A percentile compares a stretch with the other conserved stretches of the same genome.
Evolutionary conservation across 306 rosid genomes (phyloP).

Genomic region (Glycine latifolia): DNA sequence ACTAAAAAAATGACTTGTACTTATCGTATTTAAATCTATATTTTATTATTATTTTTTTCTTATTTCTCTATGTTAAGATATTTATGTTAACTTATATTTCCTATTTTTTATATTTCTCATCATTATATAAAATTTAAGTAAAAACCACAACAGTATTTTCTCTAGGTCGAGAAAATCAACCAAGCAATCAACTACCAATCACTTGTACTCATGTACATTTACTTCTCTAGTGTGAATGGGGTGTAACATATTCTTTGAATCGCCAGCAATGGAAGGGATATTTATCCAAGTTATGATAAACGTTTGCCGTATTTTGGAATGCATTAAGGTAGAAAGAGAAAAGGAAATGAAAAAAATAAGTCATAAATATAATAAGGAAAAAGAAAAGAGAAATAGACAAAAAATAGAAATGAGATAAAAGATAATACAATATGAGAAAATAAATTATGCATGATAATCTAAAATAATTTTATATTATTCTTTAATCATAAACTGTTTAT

Average conservation of each 20-base stretch:
- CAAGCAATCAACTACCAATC: background rate
- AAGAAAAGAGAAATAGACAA: too few species aligned
- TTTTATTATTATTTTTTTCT: too few species aligned
- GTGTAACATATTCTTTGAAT: background rate
- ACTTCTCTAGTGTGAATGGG: background rate
- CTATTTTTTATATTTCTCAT: too few species aligned
- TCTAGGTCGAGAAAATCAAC: too few species aligned
- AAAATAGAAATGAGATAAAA: background rate
- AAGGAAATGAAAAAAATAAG: background rate
- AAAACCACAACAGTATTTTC: too few species aligned
- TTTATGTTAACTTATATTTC: background rate
- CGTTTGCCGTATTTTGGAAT: background rate
- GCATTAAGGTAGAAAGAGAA: background rate
- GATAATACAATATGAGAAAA: background rate
- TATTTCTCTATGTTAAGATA: background rate
- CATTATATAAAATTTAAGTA: too few species aligned
- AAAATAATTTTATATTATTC: too few species aligned
- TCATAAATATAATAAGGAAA: too few species aligned
- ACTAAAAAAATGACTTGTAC: too few species aligned
- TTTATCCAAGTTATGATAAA: background rate
- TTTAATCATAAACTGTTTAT: too few species aligned
- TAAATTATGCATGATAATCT: too few species aligned
- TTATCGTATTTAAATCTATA: too few species aligned
- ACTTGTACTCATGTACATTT: background rate
- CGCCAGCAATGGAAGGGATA: background rate